Evolutionary conservation across 768 basidiomycete species (phyloP).

Genomic region (Collybia nuda): DNA sequence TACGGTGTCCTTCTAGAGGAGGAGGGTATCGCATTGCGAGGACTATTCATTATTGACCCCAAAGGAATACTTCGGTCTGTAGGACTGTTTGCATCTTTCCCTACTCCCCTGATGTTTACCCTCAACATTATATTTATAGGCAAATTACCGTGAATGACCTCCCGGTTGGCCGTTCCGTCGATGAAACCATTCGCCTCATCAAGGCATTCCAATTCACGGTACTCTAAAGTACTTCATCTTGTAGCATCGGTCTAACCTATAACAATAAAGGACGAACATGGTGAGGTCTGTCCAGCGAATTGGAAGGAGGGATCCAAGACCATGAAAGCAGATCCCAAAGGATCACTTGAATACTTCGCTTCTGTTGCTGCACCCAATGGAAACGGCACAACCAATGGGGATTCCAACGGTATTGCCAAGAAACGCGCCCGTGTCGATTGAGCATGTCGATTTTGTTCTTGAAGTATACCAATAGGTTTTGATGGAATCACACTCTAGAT

Average conservation of each 20-base stretch:
- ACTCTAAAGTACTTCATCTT: constrained; percentile 23
- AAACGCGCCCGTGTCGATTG: constrained; percentile 61
- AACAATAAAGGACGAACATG: constrained; percentile 80
- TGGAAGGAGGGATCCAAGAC: constrained; percentile 84
- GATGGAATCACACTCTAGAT: too few relatives aligned
- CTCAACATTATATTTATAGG: constrained; percentile 28
- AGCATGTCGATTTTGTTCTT: not conserved
- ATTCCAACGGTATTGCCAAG: constrained; percentile 42
- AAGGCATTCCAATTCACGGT: constrained; percentile 93
- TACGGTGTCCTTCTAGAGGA: constrained; percentile 91
- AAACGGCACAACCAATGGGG: constrained; percentile 17
- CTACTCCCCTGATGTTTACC: not conserved
- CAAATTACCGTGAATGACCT: constrained; percentile 91
- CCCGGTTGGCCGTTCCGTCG: constrained; percentile 93
- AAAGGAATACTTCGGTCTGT: constrained; percentile 69
- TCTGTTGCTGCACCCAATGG: constrained; percentile 18
- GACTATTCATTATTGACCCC: constrained; percentile 85
- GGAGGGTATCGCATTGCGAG: constrained; percentile 85
- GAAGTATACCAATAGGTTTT: too few relatives aligned
- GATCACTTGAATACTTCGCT: constrained; percentile 73
- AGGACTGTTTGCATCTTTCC: not conserved
- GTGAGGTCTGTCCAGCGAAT: constrained; percentile 91
- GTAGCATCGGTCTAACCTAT: constrained; percentile 1
- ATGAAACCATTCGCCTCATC: constrained; percentile 87
- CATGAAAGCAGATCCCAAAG: constrained; percentile 78